Conservation (phyloP, 1,139 yeast genomes). For the Kodamaea ohmeri region DNA sequence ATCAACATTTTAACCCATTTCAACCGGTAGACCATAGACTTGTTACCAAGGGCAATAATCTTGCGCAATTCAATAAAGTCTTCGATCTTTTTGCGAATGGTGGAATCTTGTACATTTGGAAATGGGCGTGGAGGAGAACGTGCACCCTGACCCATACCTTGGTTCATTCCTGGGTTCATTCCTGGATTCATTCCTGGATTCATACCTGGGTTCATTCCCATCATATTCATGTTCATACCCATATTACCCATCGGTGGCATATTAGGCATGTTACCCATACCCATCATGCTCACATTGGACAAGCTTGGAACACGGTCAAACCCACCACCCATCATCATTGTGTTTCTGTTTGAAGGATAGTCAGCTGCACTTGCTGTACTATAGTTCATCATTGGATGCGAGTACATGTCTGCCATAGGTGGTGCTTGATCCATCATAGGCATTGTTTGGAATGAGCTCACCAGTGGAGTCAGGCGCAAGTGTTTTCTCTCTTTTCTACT, state of each 20-base stretch:
- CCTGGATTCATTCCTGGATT: not conserved
- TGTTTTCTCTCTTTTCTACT: constrained; percentile 8
- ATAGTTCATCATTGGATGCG: constrained; percentile 23
- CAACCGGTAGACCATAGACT: constrained; percentile 41
- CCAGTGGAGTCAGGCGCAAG: constrained; percentile 10
- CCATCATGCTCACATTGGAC: not conserved
- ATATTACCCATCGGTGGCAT: too few relatives aligned
- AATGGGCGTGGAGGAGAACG: constrained; percentile 7
- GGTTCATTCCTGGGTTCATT: not conserved
- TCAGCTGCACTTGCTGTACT: constrained; percentile 11
- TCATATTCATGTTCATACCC: constrained; percentile 1
- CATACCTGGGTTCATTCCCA: not conserved
- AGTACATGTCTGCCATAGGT: constrained; percentile 7
- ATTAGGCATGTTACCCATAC: not conserved
- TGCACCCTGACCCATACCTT: not conserved
- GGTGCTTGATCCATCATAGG: constrained; percentile 2
- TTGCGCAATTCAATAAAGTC: constrained; percentile 36
- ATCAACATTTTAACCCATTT: constrained; percentile 48
- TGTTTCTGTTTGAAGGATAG: constrained; percentile 4
- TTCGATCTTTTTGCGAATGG: constrained; percentile 32
- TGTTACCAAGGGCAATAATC: constrained; percentile 44
- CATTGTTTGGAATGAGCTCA: constrained; percentile 13
- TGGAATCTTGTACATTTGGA: constrained; percentile 13
- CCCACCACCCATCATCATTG: constrained; percentile 5
- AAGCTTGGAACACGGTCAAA: not conserved